These are phyloP conservation scores for Suhomyces emberorum DNA, from an alignment of 805 yeast species.

Conservation along the genomic window DNA sequence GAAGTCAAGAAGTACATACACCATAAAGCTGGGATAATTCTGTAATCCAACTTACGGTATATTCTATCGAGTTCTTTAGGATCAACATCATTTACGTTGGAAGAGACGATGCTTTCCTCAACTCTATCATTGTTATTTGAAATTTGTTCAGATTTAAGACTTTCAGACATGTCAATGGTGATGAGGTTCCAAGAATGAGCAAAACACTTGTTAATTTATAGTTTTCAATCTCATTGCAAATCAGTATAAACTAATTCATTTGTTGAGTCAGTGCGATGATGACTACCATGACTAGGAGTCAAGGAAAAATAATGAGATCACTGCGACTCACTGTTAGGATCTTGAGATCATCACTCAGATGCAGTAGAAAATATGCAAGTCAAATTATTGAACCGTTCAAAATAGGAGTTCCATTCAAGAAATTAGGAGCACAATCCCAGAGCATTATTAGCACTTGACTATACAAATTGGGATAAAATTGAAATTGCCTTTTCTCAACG, in stretches of 20 bases:
- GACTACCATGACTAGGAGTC: conserved; percentile 9
- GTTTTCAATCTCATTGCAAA: no score
- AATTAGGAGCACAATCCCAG: no score
- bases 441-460: no score
- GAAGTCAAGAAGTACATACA: conserved; percentile 72
- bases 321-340: neutral
- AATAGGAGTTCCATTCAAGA: no score
- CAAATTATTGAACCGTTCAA: no score
- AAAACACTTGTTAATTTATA: no score
- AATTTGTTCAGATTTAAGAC: neutral
- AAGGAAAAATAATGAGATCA: neutral
- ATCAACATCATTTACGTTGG: conserved; percentile 4
- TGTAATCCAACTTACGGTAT: conserved; percentile 59
- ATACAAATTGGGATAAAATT: no score
- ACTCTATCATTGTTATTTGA: neutral
- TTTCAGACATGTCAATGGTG: neutral
- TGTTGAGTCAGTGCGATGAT: neutral
- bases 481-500: no score
- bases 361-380: no score
- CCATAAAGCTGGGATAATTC: conserved; percentile 85
- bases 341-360: no score
- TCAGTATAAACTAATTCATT: no score
- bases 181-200: no score
- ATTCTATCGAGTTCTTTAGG: conserved; percentile 45
- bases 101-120: conserved; percentile 10